phyloP scores from a whole-genome alignment of 441 rosid genomes.

The Syzygium syzygioides region DNA sequence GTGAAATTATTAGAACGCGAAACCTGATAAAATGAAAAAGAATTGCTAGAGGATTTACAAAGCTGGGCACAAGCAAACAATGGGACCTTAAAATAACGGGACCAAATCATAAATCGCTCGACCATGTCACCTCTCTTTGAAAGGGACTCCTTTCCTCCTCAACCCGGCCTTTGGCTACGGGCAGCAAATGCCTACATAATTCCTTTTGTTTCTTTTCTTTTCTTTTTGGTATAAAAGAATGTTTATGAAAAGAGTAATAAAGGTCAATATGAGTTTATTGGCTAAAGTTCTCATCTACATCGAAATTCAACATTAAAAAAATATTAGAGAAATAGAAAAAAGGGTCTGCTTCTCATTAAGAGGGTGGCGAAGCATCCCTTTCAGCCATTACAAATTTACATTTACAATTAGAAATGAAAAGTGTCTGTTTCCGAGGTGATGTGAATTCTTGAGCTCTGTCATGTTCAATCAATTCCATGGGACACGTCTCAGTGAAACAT shows the following conservation, averaged over 20 bases:
- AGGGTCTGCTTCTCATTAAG: slow-evolving; percentile 12
- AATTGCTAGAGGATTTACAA: background rate
- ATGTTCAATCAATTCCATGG: background rate
- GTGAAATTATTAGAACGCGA: background rate
- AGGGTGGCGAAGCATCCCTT: slow-evolving; percentile 21
- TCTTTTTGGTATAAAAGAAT: background rate
- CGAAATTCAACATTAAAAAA: background rate
- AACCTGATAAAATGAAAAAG: background rate
- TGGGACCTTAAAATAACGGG: background rate
- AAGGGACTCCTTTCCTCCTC: background rate
- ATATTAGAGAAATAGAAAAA: background rate
- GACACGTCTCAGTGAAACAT: background rate
- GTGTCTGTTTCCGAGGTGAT: background rate
- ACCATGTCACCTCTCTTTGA: background rate
- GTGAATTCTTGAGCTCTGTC: background rate
- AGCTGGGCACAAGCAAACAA: background rate
- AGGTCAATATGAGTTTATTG: background rate
- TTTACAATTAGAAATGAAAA: background rate
- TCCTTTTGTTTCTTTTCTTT: background rate
- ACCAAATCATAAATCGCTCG: background rate
- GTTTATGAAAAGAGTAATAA: background rate
- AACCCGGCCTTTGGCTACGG: background rate
- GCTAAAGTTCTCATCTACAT: background rate
- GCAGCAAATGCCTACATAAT: background rate
- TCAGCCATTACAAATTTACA: slow-evolving; percentile 1